These are phyloP conservation scores for Aspergillus egyptiacus DNA, from an alignment of 495 filamentous ascomycete genomes.

Conservation along the genomic window DNA sequence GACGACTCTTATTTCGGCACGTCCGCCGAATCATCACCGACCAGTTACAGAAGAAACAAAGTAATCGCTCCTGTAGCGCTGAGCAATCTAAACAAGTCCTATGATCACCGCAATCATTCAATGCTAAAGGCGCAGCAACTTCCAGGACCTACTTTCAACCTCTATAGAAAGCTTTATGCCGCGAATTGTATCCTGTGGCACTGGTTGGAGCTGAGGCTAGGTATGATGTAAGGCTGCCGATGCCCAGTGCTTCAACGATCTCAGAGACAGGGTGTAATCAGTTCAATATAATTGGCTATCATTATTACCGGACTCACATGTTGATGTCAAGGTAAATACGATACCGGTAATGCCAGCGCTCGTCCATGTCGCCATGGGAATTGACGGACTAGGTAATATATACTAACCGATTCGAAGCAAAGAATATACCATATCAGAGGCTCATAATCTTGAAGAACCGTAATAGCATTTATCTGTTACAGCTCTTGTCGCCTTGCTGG, in stretches of 20 bases:
- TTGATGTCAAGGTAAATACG: slow-evolving; percentile 10
- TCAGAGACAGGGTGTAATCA: slow-evolving; percentile 15
- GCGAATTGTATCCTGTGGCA: slow-evolving; percentile 2
- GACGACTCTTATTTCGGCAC: slow-evolving; percentile 34
- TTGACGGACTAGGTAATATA: no score
- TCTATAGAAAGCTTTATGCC: not conserved
- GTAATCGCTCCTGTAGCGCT: slow-evolving; percentile 15
- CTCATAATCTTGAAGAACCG: no score
- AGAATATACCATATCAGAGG: no score
- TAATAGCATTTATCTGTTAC: no score
- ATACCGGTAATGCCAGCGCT: not conserved
- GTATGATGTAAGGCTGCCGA: slow-evolving; percentile 15
- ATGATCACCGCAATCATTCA: no score
- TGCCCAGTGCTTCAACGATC: no score
- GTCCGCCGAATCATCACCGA: slow-evolving; percentile 19
- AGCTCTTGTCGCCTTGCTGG: no score
- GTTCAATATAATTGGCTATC: slow-evolving; percentile 8
- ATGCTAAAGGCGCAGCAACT: no score
- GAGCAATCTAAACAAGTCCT: no score
- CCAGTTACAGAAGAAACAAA: slow-evolving; percentile 18
- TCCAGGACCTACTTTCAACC: no score
- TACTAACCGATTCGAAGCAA: no score
- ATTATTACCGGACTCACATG: slow-evolving; percentile 16
- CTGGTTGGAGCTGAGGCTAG: not conserved
- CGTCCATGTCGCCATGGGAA: not conserved